Percentiles rank a stretch among this genome's conserved stretches.
phyloP scores from a whole-genome alignment of 2,329 filamentous ascomycete species.

The Fusarium mangiferae region DNA sequence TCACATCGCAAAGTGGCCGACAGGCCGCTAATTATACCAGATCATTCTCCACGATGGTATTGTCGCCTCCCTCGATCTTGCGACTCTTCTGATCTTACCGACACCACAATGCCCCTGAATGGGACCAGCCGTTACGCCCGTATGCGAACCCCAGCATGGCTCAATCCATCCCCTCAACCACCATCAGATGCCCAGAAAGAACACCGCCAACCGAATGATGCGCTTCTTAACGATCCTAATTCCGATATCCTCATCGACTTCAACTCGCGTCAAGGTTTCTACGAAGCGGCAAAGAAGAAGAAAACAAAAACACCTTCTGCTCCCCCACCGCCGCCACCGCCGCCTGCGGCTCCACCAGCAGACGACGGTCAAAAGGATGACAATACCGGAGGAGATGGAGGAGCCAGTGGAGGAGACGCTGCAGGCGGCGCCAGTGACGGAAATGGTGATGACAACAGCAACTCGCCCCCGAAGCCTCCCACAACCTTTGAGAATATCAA shows the following conservation, averaged over 20 bases:
- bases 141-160: conserved; percentile 35
- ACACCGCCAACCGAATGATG: conserved; percentile 42
- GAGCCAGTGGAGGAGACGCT: conserved; percentile 50
- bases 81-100: conserved; percentile 35
- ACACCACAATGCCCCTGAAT: conserved; percentile 47
- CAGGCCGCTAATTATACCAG: conserved; percentile 38
- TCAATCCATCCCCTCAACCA: conserved; percentile 35
- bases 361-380: conserved; percentile 40
- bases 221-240: conserved; percentile 59
- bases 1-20: conserved; percentile 30
- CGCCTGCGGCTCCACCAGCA: conserved; percentile 33
- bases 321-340: conserved; percentile 42
- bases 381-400: conserved; percentile 45
- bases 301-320: conserved; percentile 50
- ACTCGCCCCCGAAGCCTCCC: conserved; percentile 46
- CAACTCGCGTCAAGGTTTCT: conserved; percentile 62
- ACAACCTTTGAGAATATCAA: conserved; percentile 67
- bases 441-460: conserved; percentile 55
- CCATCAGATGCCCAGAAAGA: conserved; percentile 35
- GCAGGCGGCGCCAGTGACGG: conserved; percentile 42
- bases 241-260: conserved; percentile 65
- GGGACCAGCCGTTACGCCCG: conserved; percentile 47
- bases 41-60: conserved; percentile 51
- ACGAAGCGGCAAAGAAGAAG: conserved; percentile 66
- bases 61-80: conserved; percentile 40